These are phyloP conservation scores for Geranium incanum DNA, from an alignment of 441 rosid species.

Conservation along the genomic window DNA sequence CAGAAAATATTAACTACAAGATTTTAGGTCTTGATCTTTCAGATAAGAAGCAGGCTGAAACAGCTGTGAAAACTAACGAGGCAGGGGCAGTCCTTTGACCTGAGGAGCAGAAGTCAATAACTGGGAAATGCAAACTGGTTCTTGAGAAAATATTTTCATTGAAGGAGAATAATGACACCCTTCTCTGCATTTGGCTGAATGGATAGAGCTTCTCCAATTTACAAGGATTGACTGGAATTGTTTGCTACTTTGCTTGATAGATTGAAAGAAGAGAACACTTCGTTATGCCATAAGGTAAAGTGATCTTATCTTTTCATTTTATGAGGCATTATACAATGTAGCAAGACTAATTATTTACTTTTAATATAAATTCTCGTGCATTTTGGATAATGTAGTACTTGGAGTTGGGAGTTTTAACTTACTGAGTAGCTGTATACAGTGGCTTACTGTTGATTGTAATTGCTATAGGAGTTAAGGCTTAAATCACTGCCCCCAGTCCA, in stretches of 20 bases:
- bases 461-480: no score
- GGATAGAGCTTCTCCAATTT: conserved; percentile 70
- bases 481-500: background rate
- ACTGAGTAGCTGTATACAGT: no score
- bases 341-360: no score
- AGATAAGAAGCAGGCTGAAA: conserved; percentile 60
- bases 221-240: conserved; percentile 67
- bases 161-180: conserved; percentile 53
- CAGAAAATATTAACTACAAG: conserved; percentile 43
- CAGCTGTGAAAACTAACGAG: conserved; percentile 52
- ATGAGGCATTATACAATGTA: background rate
- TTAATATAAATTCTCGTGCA: no score
- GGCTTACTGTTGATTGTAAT: background rate
- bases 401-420: no score
- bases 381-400: no score
- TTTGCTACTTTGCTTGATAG: conserved; percentile 40
- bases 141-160: conserved; percentile 58
- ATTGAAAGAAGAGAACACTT: conserved; percentile 36
- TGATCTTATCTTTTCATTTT: background rate
- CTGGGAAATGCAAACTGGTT: conserved; percentile 61
- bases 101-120: conserved; percentile 60
- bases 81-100: conserved; percentile 52
- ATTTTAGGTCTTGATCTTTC: conserved; percentile 88
- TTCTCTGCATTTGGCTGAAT: conserved; percentile 52
- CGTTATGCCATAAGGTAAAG: conserved; percentile 55